Evolutionary conservation across 1,284 basidiomycete genomes (phyloP), one percentile per base, ranked within the genome.

Genomic region (Microbotryum violaceum): DNA sequence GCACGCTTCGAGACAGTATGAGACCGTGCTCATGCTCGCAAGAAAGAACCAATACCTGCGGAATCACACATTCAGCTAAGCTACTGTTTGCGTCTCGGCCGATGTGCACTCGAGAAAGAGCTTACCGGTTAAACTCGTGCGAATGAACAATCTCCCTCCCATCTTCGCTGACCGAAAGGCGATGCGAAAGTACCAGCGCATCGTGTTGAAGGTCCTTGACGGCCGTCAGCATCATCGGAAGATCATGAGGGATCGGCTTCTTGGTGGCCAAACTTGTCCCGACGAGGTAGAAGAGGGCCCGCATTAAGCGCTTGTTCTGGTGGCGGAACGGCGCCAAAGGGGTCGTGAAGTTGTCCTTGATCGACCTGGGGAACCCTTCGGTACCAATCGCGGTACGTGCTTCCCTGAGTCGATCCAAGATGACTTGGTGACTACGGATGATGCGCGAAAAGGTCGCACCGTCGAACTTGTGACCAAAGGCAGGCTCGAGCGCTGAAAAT

Each of bases 151-250:
- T 61, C 21, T 54, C 53, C 10, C 61, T 61, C 6, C 74, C 74
- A 31, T 8, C n/a, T 70, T 68, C 27, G 68, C 64, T n/a, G 73
- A 37, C 18, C 10, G 71, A 64, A n/a, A 73, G 65, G 20, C 70
- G 57, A 2, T 66, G 54, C 3, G 69, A 69, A 6, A 75, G 66
- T 5, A 75, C 63, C 33, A 75, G 59, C 6, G 74, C 73, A 54
- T 75, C 74, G 62, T 75, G 73, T 37, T 74, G 60, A 54, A 75
- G 67, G 44, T 71, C 64, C 4, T 64, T 58, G 6, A 67, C 63
- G 2, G 62, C 57, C 6, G 60, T 52, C 23, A 66, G 52, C 21
- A 67, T 64, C 7, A 63, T 59, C 3, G 73, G 74, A 6, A 72
- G 68, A 25, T 74, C 74, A 20, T 71, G 69, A 20, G 73, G 69